Conservation (phyloP, 192 early-diverging fungal genomes). For the Glomus cerebriforme region DNA sequence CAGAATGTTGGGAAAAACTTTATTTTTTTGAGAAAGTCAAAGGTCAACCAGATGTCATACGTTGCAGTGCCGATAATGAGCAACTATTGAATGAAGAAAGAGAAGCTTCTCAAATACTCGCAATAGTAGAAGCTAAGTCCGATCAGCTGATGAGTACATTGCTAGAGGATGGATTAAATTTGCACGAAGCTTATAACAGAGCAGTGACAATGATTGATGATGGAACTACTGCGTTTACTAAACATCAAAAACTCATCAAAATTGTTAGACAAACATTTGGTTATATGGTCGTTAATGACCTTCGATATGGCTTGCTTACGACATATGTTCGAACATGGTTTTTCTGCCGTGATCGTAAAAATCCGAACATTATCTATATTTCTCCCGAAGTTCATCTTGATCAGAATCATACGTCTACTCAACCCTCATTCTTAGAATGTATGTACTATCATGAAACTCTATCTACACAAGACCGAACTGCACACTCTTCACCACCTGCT, state of each 20-base stretch:
- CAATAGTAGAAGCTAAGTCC: conserved; percentile 17
- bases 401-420: conserved; percentile 2
- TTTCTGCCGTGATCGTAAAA: not conserved
- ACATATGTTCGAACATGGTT: conserved; percentile 20
- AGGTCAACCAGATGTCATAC: conserved; percentile 21
- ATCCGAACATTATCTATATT: conserved; percentile 14
- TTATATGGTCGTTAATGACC: conserved; percentile 19
- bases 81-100: not conserved
- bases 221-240: not conserved
- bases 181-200: conserved; percentile 1
- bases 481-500: not conserved
- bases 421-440: conserved; percentile 5
- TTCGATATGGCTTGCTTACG: conserved; percentile 9
- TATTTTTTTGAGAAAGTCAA: not conserved
- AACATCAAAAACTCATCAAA: conserved; percentile 17
- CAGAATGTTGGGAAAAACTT: conserved; percentile 7
- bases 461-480: conserved; percentile 16
- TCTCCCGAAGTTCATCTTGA: conserved; percentile 30
- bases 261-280: conserved; percentile 19
- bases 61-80: not conserved
- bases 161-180: not conserved
- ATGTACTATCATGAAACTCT: not conserved
- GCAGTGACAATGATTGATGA: not conserved
- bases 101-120: not conserved
- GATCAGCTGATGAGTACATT: conserved; percentile 2